Percentiles rank a stretch among this genome's conserved stretches.
phyloP scores from a whole-genome alignment of 2,329 filamentous ascomycete species.

The Colletotrichum cordylinicola region DNA sequence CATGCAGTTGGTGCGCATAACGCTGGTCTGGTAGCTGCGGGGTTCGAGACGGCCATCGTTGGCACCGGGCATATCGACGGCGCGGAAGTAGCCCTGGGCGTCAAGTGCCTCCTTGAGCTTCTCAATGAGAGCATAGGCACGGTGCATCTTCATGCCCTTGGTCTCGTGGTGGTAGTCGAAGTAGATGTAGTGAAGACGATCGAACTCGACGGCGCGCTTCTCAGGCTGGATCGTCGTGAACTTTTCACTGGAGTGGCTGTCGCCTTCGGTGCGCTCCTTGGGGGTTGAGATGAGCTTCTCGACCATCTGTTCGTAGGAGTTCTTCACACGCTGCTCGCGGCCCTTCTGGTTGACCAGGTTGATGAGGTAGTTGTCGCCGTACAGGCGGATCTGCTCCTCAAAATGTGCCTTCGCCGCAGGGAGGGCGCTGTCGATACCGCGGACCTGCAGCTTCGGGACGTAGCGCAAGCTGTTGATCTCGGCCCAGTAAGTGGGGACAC shows the following conservation, averaged over 20 bases:
- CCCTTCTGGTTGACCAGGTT: constrained; percentile 98
- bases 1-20: constrained; percentile 99
- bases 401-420: constrained; percentile 87
- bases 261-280: constrained; percentile 68
- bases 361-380: constrained; percentile 96
- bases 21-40: constrained; percentile 81
- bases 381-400: constrained; percentile 88
- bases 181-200: constrained; percentile 93
- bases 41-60: constrained; percentile 77
- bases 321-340: constrained; percentile 86
- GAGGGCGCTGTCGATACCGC: constrained; percentile 80
- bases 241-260: constrained; percentile 76
- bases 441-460: constrained; percentile 87
- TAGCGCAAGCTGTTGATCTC: constrained; percentile 95
- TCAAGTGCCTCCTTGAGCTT: constrained; percentile 78
- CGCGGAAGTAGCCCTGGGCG: constrained; percentile 90
- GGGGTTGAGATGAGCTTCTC: constrained; percentile 75
- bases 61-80: constrained; percentile 81
- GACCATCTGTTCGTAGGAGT: constrained; percentile 92
- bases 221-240: constrained; percentile 77
- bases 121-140: constrained; percentile 85
- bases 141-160: constrained; percentile 92
- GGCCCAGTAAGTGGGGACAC: constrained; percentile 94
- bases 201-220: constrained; percentile 67
- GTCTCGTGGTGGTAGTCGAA: constrained; percentile 99